Base-by-base conservation (phyloP, 257 asterid genomes). In the Solanum medicagineum region DNA sequence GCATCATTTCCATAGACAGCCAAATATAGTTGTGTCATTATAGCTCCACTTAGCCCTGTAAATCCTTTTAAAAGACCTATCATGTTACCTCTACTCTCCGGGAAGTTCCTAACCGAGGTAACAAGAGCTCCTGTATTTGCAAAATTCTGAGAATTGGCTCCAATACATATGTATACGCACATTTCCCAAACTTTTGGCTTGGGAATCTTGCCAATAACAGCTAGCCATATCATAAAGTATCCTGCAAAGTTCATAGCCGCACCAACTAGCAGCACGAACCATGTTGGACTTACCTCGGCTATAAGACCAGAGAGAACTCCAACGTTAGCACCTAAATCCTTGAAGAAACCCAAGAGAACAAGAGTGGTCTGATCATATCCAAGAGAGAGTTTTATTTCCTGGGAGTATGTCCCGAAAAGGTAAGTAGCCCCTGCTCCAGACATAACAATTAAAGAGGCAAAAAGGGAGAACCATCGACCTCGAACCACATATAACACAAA, bases 11-110 rank as follows among this genome's bases (percentile, higher is more conserved):
- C 92, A 62, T 90, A 88, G 4, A 88, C 79, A 3, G 91, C 91
- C 9, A 85, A 70, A 70, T 88, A 88, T 45, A 90, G 59, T 55
- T 90, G 92, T 14, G 91, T 90, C n/a, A 90, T 70, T 70, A 90
- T 51, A 7, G 92, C 91, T 8, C 92, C 92, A 81, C 92, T 90
- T 83, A 90, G 42, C 51, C 92, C 92, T 1, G 87, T 84, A 66
- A 84, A 90, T 16, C 92, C 92, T 83, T 90, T 90, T 86, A 90
- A 80, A 80, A 90, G 68, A 12, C 92, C 92, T 3, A 90, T 49
- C 84, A 90, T 42, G 83, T 77, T 83, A n/a, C 92, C 90, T 70
- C 90, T 54, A 56, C 88, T 85, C 68, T 88, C 92, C 1, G 92
- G 92, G 82, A 90, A 88, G 62, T 90, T 90, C 74, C 87, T 90